Evolutionary conservation across 768 basidiomycete species (phyloP), one percentile per base, ranked within the genome.

Genomic region (Mycena capillaripes): DNA sequence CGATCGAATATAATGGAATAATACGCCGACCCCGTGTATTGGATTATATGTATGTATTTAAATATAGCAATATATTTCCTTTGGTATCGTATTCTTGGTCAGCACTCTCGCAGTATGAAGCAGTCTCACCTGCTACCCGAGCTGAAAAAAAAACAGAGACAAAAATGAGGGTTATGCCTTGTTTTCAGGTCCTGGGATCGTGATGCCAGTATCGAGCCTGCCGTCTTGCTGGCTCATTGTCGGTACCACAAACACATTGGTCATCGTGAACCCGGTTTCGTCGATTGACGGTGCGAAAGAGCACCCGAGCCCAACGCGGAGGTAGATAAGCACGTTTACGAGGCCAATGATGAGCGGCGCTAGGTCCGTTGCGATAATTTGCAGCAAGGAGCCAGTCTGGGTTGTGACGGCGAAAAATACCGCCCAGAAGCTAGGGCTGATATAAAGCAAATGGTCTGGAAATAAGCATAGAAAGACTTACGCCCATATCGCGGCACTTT

Each of bases 401-500:
- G 25, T 53, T 56, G 55, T 56, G 32, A 56, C 55, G 30, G 30
- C 55, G 55, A 34, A 56, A 32, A 56, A 56, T 30, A 56, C 17
- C 55, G 32, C 55, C 55, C 55, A 56, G 32, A 56, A 16, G 55
- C 55, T 56, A 56, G 55, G 32, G 21, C 30, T 12, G 34, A 56
- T 32, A 3, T 56, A 19, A 56, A 32, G 55, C 30, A 14, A 56
- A 56, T 56, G 55, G 55, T n/a, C 16, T 56, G 55, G 55, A 56
- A 34, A 56, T 34, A 34, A 25, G 55, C 55, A 25, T 53, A 53
- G 10, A 56, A 56, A 21, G 8, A 56, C 32, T 30, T 56, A 56
- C 55, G 55, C 55, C 55, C 55, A 56, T 56, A 56, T 25, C 19
- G 55, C 55, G 55, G 55, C 55, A 56, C n/a, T n/a, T n/a, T n/a